Base-by-base conservation (phyloP, 495 filamentous ascomycete species). In the Lasiosphaeria miniovina region DNA sequence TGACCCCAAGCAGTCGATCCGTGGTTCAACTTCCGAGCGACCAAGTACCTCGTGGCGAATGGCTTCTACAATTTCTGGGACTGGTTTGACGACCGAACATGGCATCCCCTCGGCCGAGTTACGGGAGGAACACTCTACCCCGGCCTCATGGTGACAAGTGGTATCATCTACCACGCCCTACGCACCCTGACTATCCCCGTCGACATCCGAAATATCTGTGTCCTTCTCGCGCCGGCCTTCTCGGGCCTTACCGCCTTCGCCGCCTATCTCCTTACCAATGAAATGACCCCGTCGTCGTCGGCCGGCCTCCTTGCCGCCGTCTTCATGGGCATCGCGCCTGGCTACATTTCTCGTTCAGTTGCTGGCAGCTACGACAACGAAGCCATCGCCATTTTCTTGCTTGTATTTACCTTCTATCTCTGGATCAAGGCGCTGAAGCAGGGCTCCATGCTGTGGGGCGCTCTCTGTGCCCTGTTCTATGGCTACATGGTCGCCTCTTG, bases 11-110 rank as follows among this genome's bases (percentile, higher is more conserved):
- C 65, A 98, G 94, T 98, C 77, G 94, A 99, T 76, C 95, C 95
- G n/a, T 99, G 95, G 95, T 99, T 99, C 77, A 99, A 99, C 76
- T 99, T 99, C 77, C 83, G 95, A 68, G 95, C 95, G 62, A 98
- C 95, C 52, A 97, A 97, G 77, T 97, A 99, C 66, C 84, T 99
- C 52, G 88, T 98, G 56, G 83, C 94, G 67, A 82, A 99, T 83
- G 95, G 95, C 59, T 98, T 99, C 77, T 95, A 96, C 74, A 90
- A 88, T 73, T 99, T 99, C 72, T 99, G 95, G 95, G 93, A 99
- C 76, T 99, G 95, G 95, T 99, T 99, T 71, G 95, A 99, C 78
- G 95, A 99, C 81, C 88, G 94, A 80, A 98, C 95, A 84, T 99
- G 95, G 95, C 94, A 99, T 77, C 95, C 95, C 61, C 88, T 99